phyloP scores from a whole-genome alignment of 2,329 filamentous ascomycete species.

The Colletotrichum simmondsii region DNA sequence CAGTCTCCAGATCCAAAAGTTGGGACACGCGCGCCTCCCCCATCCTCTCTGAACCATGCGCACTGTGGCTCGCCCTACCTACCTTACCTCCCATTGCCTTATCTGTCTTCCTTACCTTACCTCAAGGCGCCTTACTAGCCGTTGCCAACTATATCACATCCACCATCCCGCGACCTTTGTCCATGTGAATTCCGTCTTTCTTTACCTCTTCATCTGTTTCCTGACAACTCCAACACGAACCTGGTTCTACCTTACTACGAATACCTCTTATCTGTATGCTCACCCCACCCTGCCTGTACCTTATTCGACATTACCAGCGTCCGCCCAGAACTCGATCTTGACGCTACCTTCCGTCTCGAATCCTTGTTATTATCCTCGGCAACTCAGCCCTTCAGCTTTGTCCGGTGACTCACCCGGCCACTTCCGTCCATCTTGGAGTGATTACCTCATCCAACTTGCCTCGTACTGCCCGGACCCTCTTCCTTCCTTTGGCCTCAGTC shows the following conservation, averaged over 20 bases:
- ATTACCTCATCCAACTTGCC: neutral
- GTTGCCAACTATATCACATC: neutral
- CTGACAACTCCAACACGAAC: neutral
- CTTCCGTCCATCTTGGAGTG: slow-evolving; percentile 4
- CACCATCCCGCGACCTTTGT: neutral
- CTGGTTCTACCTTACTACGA: too few species aligned
- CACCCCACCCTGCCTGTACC: neutral
- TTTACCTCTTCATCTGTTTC: neutral
- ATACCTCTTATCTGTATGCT: neutral
- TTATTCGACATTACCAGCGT: neutral
- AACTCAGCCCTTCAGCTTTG: neutral
- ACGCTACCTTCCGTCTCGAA: neutral
- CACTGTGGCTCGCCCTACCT: neutral
- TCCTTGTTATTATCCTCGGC: neutral
- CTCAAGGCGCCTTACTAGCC: neutral
- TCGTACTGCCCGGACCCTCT: neutral
- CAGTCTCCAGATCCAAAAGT: neutral
- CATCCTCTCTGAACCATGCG: neutral
- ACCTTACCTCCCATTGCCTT: neutral
- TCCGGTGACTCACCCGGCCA: slow-evolving; percentile 30
- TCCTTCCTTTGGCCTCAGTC: neutral
- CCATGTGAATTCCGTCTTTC: neutral
- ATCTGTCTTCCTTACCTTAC: neutral
- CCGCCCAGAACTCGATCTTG: neutral
- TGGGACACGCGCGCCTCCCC: slow-evolving; percentile 5